phyloP scores from a whole-genome alignment of 2,329 filamentous ascomycete genomes.

The Aspergillus pseudonomiae region DNA sequence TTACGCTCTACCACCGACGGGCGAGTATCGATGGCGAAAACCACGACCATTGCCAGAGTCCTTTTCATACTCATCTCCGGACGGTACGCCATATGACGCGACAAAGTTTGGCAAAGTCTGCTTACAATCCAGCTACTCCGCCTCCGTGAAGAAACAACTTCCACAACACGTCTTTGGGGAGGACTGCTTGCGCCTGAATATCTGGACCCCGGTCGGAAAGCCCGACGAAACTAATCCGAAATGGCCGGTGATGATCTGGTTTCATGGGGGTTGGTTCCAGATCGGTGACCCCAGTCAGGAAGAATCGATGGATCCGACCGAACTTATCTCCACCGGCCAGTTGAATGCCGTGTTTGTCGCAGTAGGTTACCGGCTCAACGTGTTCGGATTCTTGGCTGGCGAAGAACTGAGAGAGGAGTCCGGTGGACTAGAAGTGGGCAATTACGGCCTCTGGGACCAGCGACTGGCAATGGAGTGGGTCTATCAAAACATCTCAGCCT shows the following conservation, averaged over 20 bases:
- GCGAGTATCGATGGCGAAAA: constrained; percentile 43
- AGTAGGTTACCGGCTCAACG: constrained; percentile 53
- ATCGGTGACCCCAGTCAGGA: constrained; percentile 50
- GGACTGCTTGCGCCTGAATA: constrained; percentile 55
- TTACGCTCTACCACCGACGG: constrained; percentile 46
- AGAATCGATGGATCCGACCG: constrained; percentile 47
- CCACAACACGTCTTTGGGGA: constrained; percentile 41
- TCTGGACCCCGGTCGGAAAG: constrained; percentile 48
- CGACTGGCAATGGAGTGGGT: constrained; percentile 56
- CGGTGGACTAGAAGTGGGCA: constrained; percentile 34
- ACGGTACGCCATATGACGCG: constrained; percentile 38
- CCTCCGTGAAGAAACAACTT: constrained; percentile 17
- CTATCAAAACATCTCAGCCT: constrained; percentile 49
- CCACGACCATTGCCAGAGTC: constrained; percentile 38
- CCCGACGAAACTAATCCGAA: constrained; percentile 18
- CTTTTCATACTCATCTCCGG: constrained; percentile 29
- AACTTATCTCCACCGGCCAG: constrained; percentile 35
- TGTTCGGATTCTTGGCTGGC: constrained; percentile 54
- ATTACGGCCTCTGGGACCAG: constrained; percentile 54
- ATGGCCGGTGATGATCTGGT: constrained; percentile 38
- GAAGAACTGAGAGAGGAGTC: constrained; percentile 38
- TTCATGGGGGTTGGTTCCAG: constrained; percentile 54
- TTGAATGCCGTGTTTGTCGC: constrained; percentile 48
- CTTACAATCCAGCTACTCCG: constrained; percentile 42
- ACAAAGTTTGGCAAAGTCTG: constrained; percentile 44